Evolutionary conservation across 1,284 basidiomycete species (phyloP), one percentile per base, ranked within the genome.

Genomic region (Ustilago bromivora): DNA sequence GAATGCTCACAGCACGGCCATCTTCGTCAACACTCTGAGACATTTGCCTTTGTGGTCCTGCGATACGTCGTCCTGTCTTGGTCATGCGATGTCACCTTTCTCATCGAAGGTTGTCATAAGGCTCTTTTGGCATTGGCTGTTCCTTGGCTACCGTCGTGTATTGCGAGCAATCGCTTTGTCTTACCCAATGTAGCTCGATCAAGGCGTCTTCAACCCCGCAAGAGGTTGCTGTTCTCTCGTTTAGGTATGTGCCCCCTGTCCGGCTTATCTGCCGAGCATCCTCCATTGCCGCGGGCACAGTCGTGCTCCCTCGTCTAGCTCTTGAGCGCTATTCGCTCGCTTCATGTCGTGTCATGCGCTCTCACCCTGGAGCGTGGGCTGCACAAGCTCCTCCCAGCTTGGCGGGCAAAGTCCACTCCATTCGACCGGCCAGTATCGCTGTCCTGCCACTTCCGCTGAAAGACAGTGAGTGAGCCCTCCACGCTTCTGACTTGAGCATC

Each of bases 271-370:
- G 31, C 56, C 57, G 56, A 17, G 61, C 60, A 15, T 12, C 10
- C 12, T 9, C 49, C 13, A 10, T 32, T 13, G 10, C 15, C 49
- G 49, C 49, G 28, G 17, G 23, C 31, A 8, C 15, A 51, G 23
- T 15, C 15, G 23, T 51, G n/a, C 40, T 38, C 12, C 36, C 66
- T 69, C 66, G 66, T 69, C 36, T 63, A 69, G 66, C 43, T 59
- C 28, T 28, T 34, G 31, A 32, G 49, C 49, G 49, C 49, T 31
- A 31, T 51, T 51, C 28, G 11, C 49, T 38, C 19, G 36, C 36
- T 17, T 10, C 17, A 40, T 40, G 54, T 38, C 23, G 38, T 41
- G 38, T 41, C 23, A 15, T 19, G 13, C 15, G 28, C 28, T 6
- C 15, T 51, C 31, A 32, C 49, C 2, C 28, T 17, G 28, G 31